Percentiles rank a stretch among this genome's conserved stretches.
These are phyloP conservation scores for Phytophthora rubi DNA, from an alignment of 352 stramenopile genomes.

Conservation along the genomic window DNA sequence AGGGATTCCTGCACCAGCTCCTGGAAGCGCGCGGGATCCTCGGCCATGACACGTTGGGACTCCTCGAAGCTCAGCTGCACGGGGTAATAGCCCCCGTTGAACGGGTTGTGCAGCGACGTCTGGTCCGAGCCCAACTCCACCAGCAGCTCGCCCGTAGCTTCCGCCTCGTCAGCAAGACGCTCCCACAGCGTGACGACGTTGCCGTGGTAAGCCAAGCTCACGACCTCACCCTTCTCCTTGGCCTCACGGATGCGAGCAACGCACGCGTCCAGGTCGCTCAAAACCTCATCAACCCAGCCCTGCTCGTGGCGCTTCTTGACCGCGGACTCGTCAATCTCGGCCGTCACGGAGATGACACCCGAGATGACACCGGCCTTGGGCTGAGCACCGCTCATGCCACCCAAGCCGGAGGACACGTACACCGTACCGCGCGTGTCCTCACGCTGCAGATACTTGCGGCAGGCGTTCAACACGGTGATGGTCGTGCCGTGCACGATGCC, in stretches of 20 bases:
- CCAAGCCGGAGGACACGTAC: conserved; percentile 87
- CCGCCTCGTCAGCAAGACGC: conserved; percentile 71
- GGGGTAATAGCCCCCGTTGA: conserved; percentile 91
- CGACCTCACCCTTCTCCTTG: conserved; percentile 63
- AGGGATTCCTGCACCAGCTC: conserved; percentile 80
- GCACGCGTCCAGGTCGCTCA: conserved; percentile 69
- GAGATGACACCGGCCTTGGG: conserved; percentile 87
- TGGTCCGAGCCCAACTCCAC: conserved; percentile 90
- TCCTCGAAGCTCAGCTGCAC: conserved; percentile 86
- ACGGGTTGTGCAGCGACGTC: conserved; percentile 91
- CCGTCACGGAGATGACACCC: conserved; percentile 86
- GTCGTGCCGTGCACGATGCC: conserved; percentile 92
- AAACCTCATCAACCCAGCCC: conserved; percentile 87
- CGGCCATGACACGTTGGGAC: conserved; percentile 80
- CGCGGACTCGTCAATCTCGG: conserved; percentile 78
- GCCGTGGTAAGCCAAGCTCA: conserved; percentile 86
- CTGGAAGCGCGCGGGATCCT: conserved; percentile 80
- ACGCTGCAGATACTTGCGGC: conserved; percentile 85
- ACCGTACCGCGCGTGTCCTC: conserved; percentile 79
- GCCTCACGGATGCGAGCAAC: conserved; percentile 67
- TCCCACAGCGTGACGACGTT: conserved; percentile 92
- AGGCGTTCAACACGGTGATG: conserved; percentile 90
- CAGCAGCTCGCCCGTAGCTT: conserved; percentile 68
- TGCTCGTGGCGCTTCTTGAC: conserved; percentile 89
- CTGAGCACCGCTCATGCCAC: conserved; percentile 89